Base-by-base conservation (phyloP, 176 grass and related monocot genomes). In the Sorghum bicolor region DNA sequence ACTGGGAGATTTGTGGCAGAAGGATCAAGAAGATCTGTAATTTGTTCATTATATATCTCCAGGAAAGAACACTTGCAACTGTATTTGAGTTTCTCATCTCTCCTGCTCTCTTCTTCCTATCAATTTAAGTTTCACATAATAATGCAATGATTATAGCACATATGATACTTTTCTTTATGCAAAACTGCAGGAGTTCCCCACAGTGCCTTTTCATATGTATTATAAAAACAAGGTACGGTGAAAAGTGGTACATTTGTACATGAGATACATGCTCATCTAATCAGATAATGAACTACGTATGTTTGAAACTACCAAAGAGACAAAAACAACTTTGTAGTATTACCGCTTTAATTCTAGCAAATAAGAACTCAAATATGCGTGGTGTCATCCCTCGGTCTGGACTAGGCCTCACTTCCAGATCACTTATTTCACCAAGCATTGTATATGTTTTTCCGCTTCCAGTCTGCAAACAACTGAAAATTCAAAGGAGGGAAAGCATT, bases 1-100 rank as follows among this genome's bases (percentile, higher is more conserved):
- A 98, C 96, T 67, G 89, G 93, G 32, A 98, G 89, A 90, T 98
- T 98, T 58, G 91, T 89, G 25, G 86, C 90, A 39, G 89, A 90
- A 85, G 93, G 91, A 65, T 98, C 96, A 64, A 98, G 89, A 87
- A 98, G 96, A 86, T 98, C 96, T 48, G 91, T 98, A 52, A 98
- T 98, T 81, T 98, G 96, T 86, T 98, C 96, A 64, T 98, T 98
- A 86, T 98, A 98, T 84, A 98, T 98, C 86, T 98, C 93, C 16
- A 98, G 80, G 70, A 98, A 98, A 45, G 93, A 98, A 87, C 96
- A 98, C 41, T 94, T 98, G 89, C 96, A 98, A 63, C 85, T 96
- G 72, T 98, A 98, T 34, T 83, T 98, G n/a, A 98, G 91, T 37
- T 94, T 98, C 81, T 98, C 96, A 64, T 98, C 96, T 72, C 91